Evolutionary conservation across 371 early-diverging fungal genomes (phyloP).

Genomic region (Nematocida minor): DNA sequence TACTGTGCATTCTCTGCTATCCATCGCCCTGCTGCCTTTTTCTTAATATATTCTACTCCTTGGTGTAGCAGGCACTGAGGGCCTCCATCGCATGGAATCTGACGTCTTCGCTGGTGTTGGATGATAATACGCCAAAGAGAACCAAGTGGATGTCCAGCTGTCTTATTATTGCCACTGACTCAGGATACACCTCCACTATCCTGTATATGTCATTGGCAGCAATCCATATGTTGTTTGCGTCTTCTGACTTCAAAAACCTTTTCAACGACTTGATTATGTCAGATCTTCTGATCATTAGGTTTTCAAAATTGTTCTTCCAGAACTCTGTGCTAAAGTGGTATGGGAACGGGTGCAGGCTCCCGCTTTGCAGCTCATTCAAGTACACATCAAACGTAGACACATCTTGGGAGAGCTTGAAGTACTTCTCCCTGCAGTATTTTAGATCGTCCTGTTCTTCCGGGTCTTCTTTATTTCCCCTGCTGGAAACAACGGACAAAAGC

Average conservation of each 20-base stretch:
- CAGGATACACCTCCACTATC: slow-evolving; percentile 56
- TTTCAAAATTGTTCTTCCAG: slow-evolving; percentile 53
- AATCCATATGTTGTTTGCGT: slow-evolving; percentile 54
- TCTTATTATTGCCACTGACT: slow-evolving; percentile 36
- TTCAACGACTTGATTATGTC: slow-evolving; percentile 62
- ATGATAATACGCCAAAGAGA: slow-evolving; percentile 53
- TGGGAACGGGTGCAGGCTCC: slow-evolving; percentile 55
- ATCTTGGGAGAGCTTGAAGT: neutral
- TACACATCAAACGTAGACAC: slow-evolving; percentile 54
- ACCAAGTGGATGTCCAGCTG: slow-evolving; percentile 58
- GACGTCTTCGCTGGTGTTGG: slow-evolving; percentile 58
- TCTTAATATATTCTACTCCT: slow-evolving; percentile 49
- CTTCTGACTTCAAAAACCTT: slow-evolving; percentile 59
- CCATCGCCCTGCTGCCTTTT: no score
- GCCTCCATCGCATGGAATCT: slow-evolving; percentile 63
- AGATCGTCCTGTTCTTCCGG: slow-evolving; percentile 46
- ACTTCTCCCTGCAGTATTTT: slow-evolving; percentile 24
- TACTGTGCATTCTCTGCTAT: neutral
- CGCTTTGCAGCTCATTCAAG: slow-evolving; percentile 57
- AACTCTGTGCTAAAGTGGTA: slow-evolving; percentile 61
- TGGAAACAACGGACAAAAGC: slow-evolving; percentile 23
- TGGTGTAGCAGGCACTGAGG: slow-evolving; percentile 57
- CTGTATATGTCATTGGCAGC: slow-evolving; percentile 62
- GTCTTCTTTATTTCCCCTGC: slow-evolving; percentile 43
- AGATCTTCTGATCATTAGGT: slow-evolving; percentile 45